Percentiles rank a stretch among this genome's conserved stretches.
These are phyloP conservation scores for Typha latifolia DNA, from an alignment of 176 grass and related monocot genomes.

Conservation along the genomic window DNA sequence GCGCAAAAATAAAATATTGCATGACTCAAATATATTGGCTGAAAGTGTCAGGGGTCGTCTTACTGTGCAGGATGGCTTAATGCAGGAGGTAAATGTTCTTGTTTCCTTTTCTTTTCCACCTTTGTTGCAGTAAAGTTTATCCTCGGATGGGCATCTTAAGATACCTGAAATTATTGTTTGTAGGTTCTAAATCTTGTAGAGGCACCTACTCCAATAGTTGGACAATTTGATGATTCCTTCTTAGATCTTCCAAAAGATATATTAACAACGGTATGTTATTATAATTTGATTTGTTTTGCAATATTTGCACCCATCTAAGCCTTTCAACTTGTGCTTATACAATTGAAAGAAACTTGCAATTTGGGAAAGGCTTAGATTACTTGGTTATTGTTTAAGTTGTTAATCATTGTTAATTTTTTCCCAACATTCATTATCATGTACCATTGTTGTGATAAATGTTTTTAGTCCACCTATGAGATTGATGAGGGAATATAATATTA, in stretches of 20 bases:
- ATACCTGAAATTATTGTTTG: neutral
- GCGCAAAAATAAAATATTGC: constrained; percentile 53
- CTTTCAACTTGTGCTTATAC: neutral
- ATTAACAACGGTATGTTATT: constrained; percentile 67
- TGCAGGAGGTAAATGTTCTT: constrained; percentile 61
- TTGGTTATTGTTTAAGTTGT: too few relatives aligned
- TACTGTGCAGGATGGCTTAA: constrained; percentile 48
- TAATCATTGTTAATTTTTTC: too few relatives aligned
- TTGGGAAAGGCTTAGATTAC: too few relatives aligned
- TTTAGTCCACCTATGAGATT: too few relatives aligned
- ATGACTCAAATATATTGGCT: constrained; percentile 49
- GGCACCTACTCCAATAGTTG: constrained; percentile 74
- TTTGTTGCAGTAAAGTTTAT: constrained; percentile 14
- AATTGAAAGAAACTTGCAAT: neutral
- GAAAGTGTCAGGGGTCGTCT: constrained; percentile 46
- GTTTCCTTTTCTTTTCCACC: constrained; percentile 7
- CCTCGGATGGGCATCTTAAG: neutral
- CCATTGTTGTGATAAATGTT: too few relatives aligned
- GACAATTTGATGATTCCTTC: constrained; percentile 72
- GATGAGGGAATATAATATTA: too few relatives aligned
- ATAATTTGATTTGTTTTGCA: neutral
- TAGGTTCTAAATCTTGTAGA: constrained; percentile 95
- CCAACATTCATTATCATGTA: too few relatives aligned
- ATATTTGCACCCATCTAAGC: neutral
- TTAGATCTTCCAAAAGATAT: constrained; percentile 94